A percentile compares a stretch with the other conserved stretches of the same genome.
phyloP scores from a whole-genome alignment of 345 rosid genomes.

The Eucalyptus grandis region DNA sequence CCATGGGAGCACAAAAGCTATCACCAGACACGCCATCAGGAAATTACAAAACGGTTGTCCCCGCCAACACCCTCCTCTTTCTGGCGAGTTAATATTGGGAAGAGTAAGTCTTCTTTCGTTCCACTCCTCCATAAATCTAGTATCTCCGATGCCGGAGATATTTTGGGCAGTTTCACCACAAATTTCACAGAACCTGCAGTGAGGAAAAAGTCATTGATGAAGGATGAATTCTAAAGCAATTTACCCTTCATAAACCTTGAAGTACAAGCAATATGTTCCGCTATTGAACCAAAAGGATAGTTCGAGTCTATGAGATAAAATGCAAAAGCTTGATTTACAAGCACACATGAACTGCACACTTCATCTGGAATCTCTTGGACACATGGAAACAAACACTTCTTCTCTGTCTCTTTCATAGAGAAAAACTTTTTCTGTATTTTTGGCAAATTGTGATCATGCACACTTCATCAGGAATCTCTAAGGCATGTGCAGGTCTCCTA shows the following conservation, averaged over 20 bases:
- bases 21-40: slow-evolving; percentile 58
- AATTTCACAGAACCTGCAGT: slow-evolving; percentile 58
- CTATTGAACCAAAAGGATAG: not conserved
- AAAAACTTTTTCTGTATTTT: not conserved
- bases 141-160: slow-evolving; percentile 28
- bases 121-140: slow-evolving; percentile 42
- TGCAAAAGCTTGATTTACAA: not conserved
- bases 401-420: not conserved
- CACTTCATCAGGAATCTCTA: not conserved
- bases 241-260: not conserved
- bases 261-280: not conserved
- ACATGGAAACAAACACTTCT: not conserved
- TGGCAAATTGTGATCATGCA: not conserved
- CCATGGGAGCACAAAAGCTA: slow-evolving; percentile 67
- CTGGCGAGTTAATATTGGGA: slow-evolving; percentile 1
- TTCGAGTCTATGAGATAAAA: not conserved
- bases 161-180: slow-evolving; percentile 48
- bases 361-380: not conserved
- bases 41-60: slow-evolving; percentile 69
- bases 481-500: not conserved
- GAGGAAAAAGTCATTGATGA: not conserved
- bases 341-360: not conserved
- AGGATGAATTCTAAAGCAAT: not conserved
- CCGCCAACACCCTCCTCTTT: slow-evolving; percentile 34
- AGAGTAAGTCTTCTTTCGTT: slow-evolving; percentile 11